Evolutionary conservation across 805 yeast genomes (phyloP).

Genomic region (Wickerhamomyces hampshirensis): DNA sequence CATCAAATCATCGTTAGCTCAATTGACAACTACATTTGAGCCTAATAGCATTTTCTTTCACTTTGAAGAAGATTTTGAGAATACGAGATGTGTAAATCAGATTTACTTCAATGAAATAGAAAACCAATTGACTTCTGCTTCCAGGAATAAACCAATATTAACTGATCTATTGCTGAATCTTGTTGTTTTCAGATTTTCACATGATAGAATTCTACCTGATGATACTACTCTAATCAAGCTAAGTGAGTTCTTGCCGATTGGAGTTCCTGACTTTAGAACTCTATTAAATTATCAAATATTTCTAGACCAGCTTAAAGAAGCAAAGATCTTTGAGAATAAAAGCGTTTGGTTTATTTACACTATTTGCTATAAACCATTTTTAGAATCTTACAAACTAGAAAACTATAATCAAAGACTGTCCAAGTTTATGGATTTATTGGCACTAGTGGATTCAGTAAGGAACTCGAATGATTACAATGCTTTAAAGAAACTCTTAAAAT

Average conservation of each 20-base stretch:
- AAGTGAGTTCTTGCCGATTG: neutral
- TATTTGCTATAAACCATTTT: constrained; percentile 5
- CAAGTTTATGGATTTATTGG: neutral
- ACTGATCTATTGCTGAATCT: neutral
- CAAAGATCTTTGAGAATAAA: neutral
- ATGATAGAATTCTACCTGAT: neutral
- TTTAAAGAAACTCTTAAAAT: constrained; percentile 4
- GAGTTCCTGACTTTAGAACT: neutral
- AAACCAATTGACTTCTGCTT: neutral
- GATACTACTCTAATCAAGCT: neutral
- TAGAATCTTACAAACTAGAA: constrained; percentile 3
- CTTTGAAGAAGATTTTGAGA: neutral
- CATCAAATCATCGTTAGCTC: neutral
- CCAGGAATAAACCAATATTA: neutral
- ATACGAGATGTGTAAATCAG: neutral
- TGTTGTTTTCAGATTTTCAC: neutral
- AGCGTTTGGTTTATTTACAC: constrained; percentile 1
- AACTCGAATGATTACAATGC: constrained; percentile 1
- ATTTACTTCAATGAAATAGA: neutral
- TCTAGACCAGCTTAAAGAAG: constrained; percentile 1
- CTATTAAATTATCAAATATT: constrained; percentile 7
- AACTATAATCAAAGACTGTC: constrained; percentile 6
- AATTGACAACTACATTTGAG: neutral
- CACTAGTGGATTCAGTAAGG: neutral
- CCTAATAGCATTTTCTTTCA: neutral